Evolutionary conservation across 2,329 filamentous ascomycete species (phyloP), one percentile per base, ranked within the genome.

Genomic region (Pestalotiopsis sp.): DNA sequence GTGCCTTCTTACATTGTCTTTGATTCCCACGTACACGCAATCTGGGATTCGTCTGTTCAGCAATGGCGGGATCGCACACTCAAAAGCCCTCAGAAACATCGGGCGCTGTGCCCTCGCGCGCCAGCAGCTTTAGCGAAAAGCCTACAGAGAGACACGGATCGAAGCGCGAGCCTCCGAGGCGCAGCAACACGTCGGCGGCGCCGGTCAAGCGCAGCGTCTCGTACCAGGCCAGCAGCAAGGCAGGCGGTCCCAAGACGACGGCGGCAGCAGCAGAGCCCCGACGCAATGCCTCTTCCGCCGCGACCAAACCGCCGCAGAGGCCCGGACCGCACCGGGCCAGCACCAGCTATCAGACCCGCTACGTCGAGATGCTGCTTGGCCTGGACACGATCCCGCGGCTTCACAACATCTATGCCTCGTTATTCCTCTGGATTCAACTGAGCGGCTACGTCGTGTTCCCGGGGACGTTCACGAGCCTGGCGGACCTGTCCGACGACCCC

Each of bases 361-460:
- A 84, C 72, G 78, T 81, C 49, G 76, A 80, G 69, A 86, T 87
- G 82, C 80, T 86, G 7, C 79, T 85, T 27, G 78, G 80, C 45
- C 78, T 84, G n/a, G 82, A 86, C 71, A 72, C 76, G 49, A 84
- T 87, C 61, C 80, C 83, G 2, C 78, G 78, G 6, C 63, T 79
- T 11, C 83, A 86, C 77, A 87, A 84, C 75, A 79, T 86, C 66
- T 77, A 85, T 23, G 82, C 82, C 63, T 78, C 79, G 11, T 70
- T 80, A n/a, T 84, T 80, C 68, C 78, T 81, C 4, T 88, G 83
- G 84, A 78, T 86, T 60, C 79, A 88, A 2, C 81, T 88, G 1
- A 83, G 83, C 0, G 85, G 85, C 36, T 88, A 87, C 77, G 78
- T 88, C 17, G 79, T 87, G 57, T 59, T 86, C 45, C 85, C 85